phyloP scores from a whole-genome alignment of 2,329 filamentous ascomycete genomes.

The Xylariales sp. region DNA sequence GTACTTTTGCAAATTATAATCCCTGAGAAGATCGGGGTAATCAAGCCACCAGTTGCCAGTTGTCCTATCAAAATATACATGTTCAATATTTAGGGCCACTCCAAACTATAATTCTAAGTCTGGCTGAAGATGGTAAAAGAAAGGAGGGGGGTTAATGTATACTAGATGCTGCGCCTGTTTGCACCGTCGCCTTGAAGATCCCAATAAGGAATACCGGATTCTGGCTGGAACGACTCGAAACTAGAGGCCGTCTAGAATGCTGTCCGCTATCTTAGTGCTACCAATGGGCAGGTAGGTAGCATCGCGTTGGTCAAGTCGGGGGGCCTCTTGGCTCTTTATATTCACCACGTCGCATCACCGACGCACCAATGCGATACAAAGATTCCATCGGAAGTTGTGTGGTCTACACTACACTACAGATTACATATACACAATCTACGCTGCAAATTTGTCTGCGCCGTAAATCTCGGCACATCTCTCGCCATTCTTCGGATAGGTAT shows the following conservation, averaged over 20 bases:
- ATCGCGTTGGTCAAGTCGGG: slow-evolving; percentile 1
- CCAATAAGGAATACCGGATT: slow-evolving; percentile 9
- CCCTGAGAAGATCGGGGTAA: slow-evolving; percentile 21
- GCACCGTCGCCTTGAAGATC: slow-evolving; percentile 14
- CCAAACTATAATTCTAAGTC: slow-evolving; percentile 6
- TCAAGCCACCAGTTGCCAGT: slow-evolving; percentile 8
- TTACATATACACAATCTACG: not conserved
- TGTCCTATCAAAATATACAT: slow-evolving; percentile 22
- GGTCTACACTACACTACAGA: not conserved
- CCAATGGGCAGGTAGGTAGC: not conserved
- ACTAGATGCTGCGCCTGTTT: not conserved
- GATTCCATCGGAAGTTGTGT: not conserved
- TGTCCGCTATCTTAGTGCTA: too few species aligned
- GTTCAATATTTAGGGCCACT: slow-evolving; percentile 7
- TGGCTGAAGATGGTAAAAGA: not conserved
- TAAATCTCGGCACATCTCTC: slow-evolving; percentile 19
- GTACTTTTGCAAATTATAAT: slow-evolving; percentile 20
- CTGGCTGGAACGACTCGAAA: not conserved
- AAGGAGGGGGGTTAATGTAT: not conserved
- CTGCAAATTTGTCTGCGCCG: not conserved
- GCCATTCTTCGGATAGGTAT: not conserved
- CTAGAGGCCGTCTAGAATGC: not conserved
- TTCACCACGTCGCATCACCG: slow-evolving; percentile 10
- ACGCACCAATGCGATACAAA: slow-evolving; percentile 1
- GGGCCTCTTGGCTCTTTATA: not conserved